phyloP scores from a whole-genome alignment of 2,329 filamentous ascomycete genomes.

The Catunica adiposa region DNA sequence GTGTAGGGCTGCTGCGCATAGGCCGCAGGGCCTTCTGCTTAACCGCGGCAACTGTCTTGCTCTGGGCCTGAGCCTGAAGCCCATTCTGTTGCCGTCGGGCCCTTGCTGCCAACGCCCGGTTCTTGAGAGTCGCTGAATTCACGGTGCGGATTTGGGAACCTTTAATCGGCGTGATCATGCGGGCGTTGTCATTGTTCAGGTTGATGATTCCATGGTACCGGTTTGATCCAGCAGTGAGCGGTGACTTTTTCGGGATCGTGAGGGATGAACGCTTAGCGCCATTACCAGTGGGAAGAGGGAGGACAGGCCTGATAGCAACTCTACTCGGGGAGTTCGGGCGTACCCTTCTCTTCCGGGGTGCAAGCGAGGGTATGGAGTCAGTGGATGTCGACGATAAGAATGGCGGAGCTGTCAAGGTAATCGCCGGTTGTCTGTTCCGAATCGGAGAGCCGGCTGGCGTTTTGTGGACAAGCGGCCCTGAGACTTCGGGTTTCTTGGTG shows the following conservation, averaged over 20 bases:
- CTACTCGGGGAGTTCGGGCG: not conserved
- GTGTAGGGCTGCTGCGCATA: slow-evolving; percentile 11
- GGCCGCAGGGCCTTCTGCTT: slow-evolving; percentile 8
- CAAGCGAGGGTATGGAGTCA: not conserved
- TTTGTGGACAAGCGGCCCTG: not conserved
- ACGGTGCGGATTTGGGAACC: slow-evolving; percentile 6
- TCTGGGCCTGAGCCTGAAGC: not conserved
- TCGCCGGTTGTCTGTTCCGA: not conserved
- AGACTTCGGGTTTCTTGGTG: not conserved
- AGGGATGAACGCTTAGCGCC: not conserved
- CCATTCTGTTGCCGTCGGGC: not conserved
- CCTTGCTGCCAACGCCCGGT: slow-evolving; percentile 2
- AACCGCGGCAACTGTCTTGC: not conserved
- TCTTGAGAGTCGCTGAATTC: not conserved
- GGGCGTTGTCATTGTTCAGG: slow-evolving; percentile 8
- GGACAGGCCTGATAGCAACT: not conserved
- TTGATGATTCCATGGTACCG: not conserved
- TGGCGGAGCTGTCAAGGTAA: not conserved
- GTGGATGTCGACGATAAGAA: not conserved
- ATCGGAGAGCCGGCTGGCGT: slow-evolving; percentile 4
- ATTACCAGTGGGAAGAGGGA: not conserved
- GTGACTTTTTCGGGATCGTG: slow-evolving; percentile 1
- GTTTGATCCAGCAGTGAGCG: not conserved
- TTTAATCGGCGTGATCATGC: slow-evolving; percentile 10
- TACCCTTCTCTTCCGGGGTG: not conserved